These are phyloP conservation scores for Coix lacrymajobi DNA, from an alignment of 176 grass and related monocot species.

Conservation along the genomic window DNA sequence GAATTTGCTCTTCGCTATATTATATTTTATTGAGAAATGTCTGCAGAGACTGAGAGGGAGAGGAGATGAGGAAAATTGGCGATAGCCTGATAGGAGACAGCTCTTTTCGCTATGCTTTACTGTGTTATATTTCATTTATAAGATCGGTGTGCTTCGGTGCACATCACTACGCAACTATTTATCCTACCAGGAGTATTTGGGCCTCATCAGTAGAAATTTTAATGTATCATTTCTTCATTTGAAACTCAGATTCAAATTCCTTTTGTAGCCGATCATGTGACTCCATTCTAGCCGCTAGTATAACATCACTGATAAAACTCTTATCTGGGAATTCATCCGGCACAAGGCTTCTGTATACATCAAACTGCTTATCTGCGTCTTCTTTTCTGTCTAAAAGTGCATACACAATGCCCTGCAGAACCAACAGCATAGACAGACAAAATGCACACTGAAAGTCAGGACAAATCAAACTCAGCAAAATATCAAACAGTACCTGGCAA, in stretches of 20 bases:
- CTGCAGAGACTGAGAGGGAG: neutral
- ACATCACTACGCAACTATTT: neutral
- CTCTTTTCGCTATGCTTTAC: neutral
- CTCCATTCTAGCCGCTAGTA: slow-evolving; percentile 54
- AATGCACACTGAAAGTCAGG: neutral
- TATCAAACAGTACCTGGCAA: slow-evolving; percentile 55
- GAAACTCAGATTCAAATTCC: slow-evolving; percentile 45
- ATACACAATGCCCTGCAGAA: slow-evolving; percentile 69
- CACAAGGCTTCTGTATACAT: slow-evolving; percentile 68
- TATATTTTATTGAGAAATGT: neutral
- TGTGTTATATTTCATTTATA: neutral
- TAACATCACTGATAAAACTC: slow-evolving; percentile 79
- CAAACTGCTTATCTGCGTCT: slow-evolving; percentile 64
- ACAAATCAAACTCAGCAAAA: neutral
- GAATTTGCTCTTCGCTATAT: neutral
- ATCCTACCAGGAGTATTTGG: neutral
- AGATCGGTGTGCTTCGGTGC: neutral
- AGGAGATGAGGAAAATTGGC: neutral
- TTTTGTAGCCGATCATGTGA: slow-evolving; percentile 44
- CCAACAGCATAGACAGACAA: neutral
- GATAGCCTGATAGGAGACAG: neutral
- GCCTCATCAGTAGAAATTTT: neutral
- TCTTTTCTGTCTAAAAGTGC: slow-evolving; percentile 73
- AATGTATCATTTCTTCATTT: slow-evolving; percentile 38
- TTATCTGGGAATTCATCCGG: slow-evolving; percentile 87